These are phyloP conservation scores for Mycocentrospora acerina DNA, from an alignment of 2,329 filamentous ascomycete species.

Conservation along the genomic window DNA sequence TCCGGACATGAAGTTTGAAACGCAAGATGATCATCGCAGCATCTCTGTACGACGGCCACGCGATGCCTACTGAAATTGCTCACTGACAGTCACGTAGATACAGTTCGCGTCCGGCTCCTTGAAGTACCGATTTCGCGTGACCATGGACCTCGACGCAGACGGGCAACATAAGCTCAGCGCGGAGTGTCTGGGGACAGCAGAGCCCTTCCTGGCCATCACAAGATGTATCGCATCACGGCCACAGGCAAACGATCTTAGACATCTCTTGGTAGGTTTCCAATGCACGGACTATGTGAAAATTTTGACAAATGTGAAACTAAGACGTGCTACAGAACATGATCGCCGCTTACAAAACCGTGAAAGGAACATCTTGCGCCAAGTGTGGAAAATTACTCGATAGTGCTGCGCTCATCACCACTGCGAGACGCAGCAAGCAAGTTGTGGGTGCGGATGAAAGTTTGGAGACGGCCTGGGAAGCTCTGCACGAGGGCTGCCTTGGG, in stretches of 20 bases:
- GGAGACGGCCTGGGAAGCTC: constrained; percentile 35
- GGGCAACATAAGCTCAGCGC: constrained; percentile 27
- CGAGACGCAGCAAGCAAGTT: constrained; percentile 33
- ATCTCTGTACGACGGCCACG: constrained; percentile 22
- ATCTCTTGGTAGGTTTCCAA: constrained; percentile 33
- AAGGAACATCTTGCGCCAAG: constrained; percentile 33
- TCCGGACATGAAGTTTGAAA: constrained; percentile 31
- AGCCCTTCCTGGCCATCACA: constrained; percentile 32
- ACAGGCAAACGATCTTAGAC: constrained; percentile 30
- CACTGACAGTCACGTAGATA: constrained; percentile 19
- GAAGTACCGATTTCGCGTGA: constrained; percentile 30
- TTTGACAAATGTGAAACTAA: constrained; percentile 11
- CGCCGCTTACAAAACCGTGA: constrained; percentile 39
- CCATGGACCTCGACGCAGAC: constrained; percentile 28
- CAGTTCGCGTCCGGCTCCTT: constrained; percentile 26
- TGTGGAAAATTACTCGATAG: constrained; percentile 35
- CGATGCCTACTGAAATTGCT: not conserved
- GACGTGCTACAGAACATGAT: constrained; percentile 39
- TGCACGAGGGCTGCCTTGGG: constrained; percentile 39
- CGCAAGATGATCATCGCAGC: constrained; percentile 22
- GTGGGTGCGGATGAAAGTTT: constrained; percentile 14
- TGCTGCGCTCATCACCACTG: constrained; percentile 26
- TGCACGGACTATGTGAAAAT: not conserved
- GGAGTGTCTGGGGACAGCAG: constrained; percentile 32
- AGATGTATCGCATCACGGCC: constrained; percentile 38